Evolutionary conservation across 441 rosid species (phyloP).

Genomic region (Pelargonium fulgidum): DNA sequence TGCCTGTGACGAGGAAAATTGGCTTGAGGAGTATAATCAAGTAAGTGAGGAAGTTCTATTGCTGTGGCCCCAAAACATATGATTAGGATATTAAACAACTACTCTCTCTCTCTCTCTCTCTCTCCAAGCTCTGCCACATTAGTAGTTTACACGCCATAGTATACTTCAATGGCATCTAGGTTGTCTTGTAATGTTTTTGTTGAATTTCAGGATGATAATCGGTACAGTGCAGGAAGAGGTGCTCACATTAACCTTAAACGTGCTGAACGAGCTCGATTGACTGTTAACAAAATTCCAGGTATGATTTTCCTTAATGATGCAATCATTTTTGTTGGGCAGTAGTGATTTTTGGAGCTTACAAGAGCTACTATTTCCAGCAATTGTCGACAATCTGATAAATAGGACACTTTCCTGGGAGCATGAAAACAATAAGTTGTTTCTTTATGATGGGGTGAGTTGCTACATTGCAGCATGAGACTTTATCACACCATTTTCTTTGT

Average conservation of each 20-base stretch:
- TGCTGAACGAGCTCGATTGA: conserved; percentile 63
- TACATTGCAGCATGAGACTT: conserved; percentile 14
- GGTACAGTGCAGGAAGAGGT: conserved; percentile 67
- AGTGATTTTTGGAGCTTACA: conserved; percentile 16
- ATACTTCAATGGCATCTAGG: conserved; percentile 3
- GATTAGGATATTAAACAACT: too few species aligned
- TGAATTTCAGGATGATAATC: conserved; percentile 48
- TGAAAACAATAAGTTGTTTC: conserved; percentile 40
- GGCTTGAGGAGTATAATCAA: conserved; percentile 68
- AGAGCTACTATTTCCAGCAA: conserved; percentile 33
- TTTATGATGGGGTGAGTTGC: conserved; percentile 59
- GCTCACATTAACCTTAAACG: conserved; percentile 71
- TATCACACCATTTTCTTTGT: conserved; percentile 4
- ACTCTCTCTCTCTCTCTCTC: too few species aligned
- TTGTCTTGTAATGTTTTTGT: conserved; percentile 9
- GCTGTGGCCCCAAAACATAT: neutral
- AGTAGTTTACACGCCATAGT: conserved; percentile 5
- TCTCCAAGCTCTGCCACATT: too few species aligned
- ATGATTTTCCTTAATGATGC: conserved; percentile 13
- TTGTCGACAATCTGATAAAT: conserved; percentile 54
- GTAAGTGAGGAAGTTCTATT: conserved; percentile 29
- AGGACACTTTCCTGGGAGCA: conserved; percentile 58
- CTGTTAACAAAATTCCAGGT: conserved; percentile 63
- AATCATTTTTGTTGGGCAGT: neutral
- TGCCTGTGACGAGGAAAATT: conserved; percentile 71